These are phyloP conservation scores for Fragilaria crotonensis DNA, from an alignment of 108 stramenopile genomes.

Conservation along the genomic window DNA sequence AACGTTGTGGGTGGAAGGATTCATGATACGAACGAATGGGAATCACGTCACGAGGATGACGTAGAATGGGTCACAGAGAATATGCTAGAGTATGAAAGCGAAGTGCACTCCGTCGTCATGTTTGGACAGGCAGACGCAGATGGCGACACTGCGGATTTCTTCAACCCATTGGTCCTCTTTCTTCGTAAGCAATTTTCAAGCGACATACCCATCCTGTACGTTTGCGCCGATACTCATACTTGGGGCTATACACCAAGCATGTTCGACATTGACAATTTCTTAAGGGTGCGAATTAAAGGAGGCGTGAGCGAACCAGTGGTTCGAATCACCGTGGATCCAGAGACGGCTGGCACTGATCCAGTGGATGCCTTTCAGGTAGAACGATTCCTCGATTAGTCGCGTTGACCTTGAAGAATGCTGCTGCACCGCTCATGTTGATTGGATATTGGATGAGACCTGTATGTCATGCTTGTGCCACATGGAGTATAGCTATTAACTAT, in stretches of 20 bases:
- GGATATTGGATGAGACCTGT: too few species aligned
- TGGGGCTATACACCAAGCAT: neutral
- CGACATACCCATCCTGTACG: neutral
- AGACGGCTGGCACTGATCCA: neutral
- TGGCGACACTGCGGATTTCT: neutral
- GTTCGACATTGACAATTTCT: neutral
- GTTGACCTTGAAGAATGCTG: too few species aligned
- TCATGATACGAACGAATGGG: constrained; percentile 21
- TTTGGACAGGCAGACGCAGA: neutral
- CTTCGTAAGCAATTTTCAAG: neutral
- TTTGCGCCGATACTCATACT: neutral
- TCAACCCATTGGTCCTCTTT: neutral
- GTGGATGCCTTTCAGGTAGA: neutral
- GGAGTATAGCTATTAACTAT: too few species aligned
- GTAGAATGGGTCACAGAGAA: constrained; percentile 35
- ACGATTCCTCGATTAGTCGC: too few species aligned
- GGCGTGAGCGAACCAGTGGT: neutral
- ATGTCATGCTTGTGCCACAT: too few species aligned
- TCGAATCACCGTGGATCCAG: neutral
- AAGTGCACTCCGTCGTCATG: neutral
- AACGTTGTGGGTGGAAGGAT: constrained; percentile 40
- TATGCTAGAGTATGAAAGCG: neutral
- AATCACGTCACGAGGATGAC: constrained; percentile 15
- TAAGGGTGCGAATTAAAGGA: neutral
- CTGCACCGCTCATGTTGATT: too few species aligned